phyloP scores from a whole-genome alignment of 495 filamentous ascomycete genomes.

The Daldinia decipiens region DNA sequence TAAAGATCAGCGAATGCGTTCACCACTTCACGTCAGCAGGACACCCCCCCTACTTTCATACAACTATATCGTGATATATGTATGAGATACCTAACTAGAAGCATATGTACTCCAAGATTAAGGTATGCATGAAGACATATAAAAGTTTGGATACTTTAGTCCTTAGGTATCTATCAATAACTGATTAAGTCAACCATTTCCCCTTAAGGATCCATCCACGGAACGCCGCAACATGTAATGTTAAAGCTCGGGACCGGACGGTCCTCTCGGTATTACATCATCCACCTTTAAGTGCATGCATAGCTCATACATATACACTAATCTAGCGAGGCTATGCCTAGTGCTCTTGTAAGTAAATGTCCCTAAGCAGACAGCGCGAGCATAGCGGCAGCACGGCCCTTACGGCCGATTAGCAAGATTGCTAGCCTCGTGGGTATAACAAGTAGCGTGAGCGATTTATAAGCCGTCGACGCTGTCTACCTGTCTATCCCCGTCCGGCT shows the following conservation, averaged over 20 bases:
- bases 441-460: neutral
- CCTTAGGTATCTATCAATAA: neutral
- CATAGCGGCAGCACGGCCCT: constrained; percentile 11
- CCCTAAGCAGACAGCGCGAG: neutral
- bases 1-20: too few relatives aligned
- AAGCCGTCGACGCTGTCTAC: neutral
- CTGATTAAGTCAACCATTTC: neutral
- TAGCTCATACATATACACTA: neutral
- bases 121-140: too few relatives aligned
- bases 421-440: neutral
- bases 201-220: neutral
- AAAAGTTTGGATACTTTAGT: neutral
- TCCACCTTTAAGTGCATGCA: neutral
- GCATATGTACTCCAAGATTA: neutral
- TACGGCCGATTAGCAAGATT: neutral
- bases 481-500: neutral
- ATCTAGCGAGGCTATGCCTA: neutral
- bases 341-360: neutral
- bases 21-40: too few relatives aligned
- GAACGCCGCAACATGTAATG: neutral
- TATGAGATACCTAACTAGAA: neutral
- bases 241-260: neutral
- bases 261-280: neutral
- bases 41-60: too few relatives aligned
- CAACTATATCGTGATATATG: neutral